Conservation (phyloP, 2,329 filamentous ascomycete species). For the Trichoderma asperellum region DNA sequence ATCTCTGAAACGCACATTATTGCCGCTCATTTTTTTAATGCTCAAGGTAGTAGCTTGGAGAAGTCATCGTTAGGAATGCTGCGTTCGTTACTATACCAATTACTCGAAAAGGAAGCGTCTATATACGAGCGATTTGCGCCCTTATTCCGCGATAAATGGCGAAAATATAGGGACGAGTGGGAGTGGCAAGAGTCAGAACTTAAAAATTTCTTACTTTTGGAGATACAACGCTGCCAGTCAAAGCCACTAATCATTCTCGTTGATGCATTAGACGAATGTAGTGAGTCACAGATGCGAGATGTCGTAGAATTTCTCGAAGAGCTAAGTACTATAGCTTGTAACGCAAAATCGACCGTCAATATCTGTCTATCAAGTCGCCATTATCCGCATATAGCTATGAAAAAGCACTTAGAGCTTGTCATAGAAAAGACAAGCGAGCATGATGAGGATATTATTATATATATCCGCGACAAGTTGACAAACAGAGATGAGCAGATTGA, state of each 20-base stretch:
- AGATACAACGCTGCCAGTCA: neutral
- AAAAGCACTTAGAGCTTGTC: neutral
- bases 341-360: neutral
- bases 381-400: neutral
- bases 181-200: neutral
- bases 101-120: neutral
- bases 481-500: neutral
- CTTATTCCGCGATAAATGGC: neutral
- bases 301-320: neutral
- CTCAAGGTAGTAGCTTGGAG: neutral
- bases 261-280: neutral
- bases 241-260: neutral
- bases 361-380: constrained; percentile 2
- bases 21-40: neutral
- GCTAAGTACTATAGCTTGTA: rapidly evolving
- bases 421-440: neutral
- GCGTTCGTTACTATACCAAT: neutral
- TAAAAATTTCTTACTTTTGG: neutral
- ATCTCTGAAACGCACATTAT: neutral
- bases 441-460: neutral
- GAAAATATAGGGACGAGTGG: neutral
- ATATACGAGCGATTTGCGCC: neutral
- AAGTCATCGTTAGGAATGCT: neutral
- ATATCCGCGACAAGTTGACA: neutral
- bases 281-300: rapidly evolving